phyloP scores from a whole-genome alignment of 306 rosid genomes.

The Neltuma alba region DNA sequence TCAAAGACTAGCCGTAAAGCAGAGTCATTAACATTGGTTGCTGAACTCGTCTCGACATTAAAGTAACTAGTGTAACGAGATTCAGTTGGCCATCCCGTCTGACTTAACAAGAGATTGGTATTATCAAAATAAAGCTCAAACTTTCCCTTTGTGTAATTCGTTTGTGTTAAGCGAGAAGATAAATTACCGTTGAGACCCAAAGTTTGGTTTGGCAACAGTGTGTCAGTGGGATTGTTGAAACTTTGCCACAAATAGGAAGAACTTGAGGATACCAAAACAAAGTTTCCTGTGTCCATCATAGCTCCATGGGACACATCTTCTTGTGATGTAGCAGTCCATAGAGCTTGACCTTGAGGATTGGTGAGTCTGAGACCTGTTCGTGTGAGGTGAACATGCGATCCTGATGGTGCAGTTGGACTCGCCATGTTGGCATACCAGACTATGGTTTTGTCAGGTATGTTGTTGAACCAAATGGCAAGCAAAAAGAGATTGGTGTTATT shows the following conservation, averaged over 20 bases:
- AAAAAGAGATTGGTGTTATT: slow-evolving; percentile 26
- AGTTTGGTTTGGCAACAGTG: slow-evolving; percentile 57
- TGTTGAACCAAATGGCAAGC: slow-evolving; percentile 57
- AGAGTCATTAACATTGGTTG: not conserved
- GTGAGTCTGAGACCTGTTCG: slow-evolving; percentile 35
- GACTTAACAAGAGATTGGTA: slow-evolving; percentile 38
- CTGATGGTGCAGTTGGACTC: slow-evolving; percentile 34
- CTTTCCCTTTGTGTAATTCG: slow-evolving; percentile 58
- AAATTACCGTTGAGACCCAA: not conserved
- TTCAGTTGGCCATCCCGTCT: slow-evolving; percentile 42
- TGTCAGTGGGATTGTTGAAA: slow-evolving; percentile 60
- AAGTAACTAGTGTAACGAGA: slow-evolving; percentile 10
- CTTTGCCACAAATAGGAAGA: slow-evolving; percentile 51
- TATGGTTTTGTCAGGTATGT: slow-evolving; percentile 43
- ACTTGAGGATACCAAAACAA: slow-evolving; percentile 37
- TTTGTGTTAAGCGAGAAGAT: slow-evolving; percentile 36
- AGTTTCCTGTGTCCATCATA: slow-evolving; percentile 62
- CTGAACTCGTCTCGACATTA: not conserved
- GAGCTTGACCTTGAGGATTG: slow-evolving; percentile 19
- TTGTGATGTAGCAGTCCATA: slow-evolving; percentile 32
- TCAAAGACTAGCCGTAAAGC: slow-evolving; percentile 40
- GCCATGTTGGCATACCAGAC: slow-evolving; percentile 45
- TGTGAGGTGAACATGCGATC: slow-evolving; percentile 42
- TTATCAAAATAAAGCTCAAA: slow-evolving; percentile 38
- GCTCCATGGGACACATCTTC: slow-evolving; percentile 32